These are phyloP conservation scores for Fonsecaea monophora DNA, from an alignment of 2,329 filamentous ascomycete genomes.

Conservation along the genomic window DNA sequence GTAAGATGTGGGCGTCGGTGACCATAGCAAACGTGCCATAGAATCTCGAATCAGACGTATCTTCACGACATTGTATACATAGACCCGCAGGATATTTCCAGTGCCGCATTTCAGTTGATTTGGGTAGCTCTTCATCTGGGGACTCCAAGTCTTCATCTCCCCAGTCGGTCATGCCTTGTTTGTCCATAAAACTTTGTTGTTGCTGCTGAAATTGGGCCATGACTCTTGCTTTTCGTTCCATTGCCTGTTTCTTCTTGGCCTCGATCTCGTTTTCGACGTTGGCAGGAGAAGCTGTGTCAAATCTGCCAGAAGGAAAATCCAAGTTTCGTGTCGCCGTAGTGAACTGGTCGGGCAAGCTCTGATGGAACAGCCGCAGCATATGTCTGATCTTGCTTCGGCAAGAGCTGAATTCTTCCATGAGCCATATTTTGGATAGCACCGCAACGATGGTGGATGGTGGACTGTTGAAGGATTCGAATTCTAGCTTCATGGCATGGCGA, in stretches of 20 bases:
- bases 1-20: constrained; percentile 81
- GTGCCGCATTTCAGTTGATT: constrained; percentile 69
- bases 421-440: constrained; percentile 60
- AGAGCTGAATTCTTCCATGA: constrained; percentile 76
- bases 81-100: constrained; percentile 94
- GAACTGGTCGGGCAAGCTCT: constrained; percentile 78
- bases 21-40: constrained; percentile 95
- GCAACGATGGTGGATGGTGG: constrained; percentile 58
- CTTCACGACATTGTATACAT: constrained; percentile 95
- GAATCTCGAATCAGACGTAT: constrained; percentile 84
- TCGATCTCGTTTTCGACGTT: constrained; percentile 67
- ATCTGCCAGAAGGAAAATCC: constrained; percentile 73
- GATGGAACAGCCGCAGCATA: constrained; percentile 82
- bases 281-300: constrained; percentile 83
- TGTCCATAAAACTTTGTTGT: constrained; percentile 91
- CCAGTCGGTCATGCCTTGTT: constrained; percentile 86
- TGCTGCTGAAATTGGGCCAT: constrained; percentile 99
- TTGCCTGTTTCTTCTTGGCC: constrained; percentile 85
- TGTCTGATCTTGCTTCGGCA: constrained; percentile 84
- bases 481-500: constrained; percentile 68
- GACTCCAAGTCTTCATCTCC: constrained; percentile 81
- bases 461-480: constrained; percentile 38
- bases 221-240: constrained; percentile 87
- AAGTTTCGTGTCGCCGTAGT: constrained; percentile 67
- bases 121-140: constrained; percentile 56